Percentiles rank a stretch among this genome's conserved stretches.
Evolutionary conservation across 495 filamentous ascomycete species (phyloP).

Genomic region (Endocarpon pusillum): DNA sequence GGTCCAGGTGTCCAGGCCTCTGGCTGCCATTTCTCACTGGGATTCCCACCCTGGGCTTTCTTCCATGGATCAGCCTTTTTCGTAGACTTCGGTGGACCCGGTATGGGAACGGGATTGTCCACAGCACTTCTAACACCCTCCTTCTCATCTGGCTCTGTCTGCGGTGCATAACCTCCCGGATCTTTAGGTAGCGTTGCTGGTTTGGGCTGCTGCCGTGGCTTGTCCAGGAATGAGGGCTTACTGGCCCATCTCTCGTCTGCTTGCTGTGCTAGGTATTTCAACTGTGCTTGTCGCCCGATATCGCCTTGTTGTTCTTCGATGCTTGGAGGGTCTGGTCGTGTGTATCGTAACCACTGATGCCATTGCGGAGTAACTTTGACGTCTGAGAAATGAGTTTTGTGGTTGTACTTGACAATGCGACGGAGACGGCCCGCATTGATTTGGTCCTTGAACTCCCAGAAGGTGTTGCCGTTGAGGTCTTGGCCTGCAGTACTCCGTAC

Average conservation of each 20-base stretch:
- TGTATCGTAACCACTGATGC: slow-evolving; percentile 93
- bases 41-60: slow-evolving; percentile 26
- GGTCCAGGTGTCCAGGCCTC: slow-evolving; percentile 45
- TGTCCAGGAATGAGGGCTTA: slow-evolving; percentile 48
- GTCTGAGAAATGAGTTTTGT: slow-evolving; percentile 45
- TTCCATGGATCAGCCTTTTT: slow-evolving; percentile 43
- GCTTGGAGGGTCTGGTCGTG: slow-evolving; percentile 49
- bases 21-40: slow-evolving; percentile 65
- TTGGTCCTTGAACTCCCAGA: slow-evolving; percentile 73
- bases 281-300: slow-evolving; percentile 41
- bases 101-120: slow-evolving; percentile 2
- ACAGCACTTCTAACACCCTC: slow-evolving; percentile 13
- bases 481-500: slow-evolving; percentile 36
- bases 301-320: slow-evolving; percentile 62
- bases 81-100: slow-evolving; percentile 5
- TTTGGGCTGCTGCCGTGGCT: slow-evolving; percentile 29
- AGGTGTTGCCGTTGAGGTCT: slow-evolving; percentile 82
- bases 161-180: slow-evolving; percentile 9
- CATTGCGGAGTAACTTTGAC: slow-evolving; percentile 55
- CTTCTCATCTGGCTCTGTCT: slow-evolving; percentile 14
- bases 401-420: slow-evolving; percentile 51
- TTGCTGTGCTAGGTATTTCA: slow-evolving; percentile 56
- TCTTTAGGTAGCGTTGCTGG: slow-evolving; percentile 22
- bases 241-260: slow-evolving; percentile 79
- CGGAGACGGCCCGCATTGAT: slow-evolving; percentile 35